A percentile compares a stretch with the other conserved stretches of the same genome.
phyloP scores from a whole-genome alignment of 148 eudicot genomes.

The Talinum fruticosum region DNA sequence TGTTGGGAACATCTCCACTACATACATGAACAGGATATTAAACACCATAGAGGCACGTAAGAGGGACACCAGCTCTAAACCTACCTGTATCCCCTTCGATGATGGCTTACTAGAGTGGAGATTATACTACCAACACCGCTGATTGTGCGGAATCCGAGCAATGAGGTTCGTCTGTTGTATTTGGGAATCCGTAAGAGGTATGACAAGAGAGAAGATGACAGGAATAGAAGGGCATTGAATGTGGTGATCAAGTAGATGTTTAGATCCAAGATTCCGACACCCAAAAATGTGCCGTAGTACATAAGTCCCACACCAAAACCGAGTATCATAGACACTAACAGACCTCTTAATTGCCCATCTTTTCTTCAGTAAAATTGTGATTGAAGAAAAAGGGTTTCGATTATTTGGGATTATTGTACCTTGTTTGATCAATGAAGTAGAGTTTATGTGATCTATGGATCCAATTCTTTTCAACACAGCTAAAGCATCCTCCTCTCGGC shows the following conservation, averaged over 20 bases:
- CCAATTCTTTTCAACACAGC: background rate
- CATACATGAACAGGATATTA: background rate
- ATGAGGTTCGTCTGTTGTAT: background rate
- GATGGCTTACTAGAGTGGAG: background rate
- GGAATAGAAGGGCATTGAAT: background rate
- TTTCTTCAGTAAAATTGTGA: background rate
- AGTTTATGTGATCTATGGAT: background rate
- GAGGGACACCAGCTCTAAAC: conserved; percentile 2
- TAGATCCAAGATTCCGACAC: background rate
- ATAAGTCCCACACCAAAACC: conserved; percentile 5
- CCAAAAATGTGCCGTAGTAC: conserved; percentile 8
- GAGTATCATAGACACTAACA: background rate
- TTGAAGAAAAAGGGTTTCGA: background rate
- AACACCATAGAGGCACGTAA: background rate
- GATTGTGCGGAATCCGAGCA: background rate
- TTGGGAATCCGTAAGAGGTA: background rate
- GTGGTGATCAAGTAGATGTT: background rate
- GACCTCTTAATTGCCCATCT: conserved; percentile 7
- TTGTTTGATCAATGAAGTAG: background rate
- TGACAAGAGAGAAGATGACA: background rate
- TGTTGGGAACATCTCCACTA: conserved; percentile 16
- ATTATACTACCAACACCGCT: conserved; percentile 2
- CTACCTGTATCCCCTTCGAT: background rate
- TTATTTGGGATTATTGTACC: background rate
- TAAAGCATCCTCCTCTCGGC: background rate